These are phyloP conservation scores for Acmispon strigosus DNA, from an alignment of 306 rosid genomes.

Conservation along the genomic window DNA sequence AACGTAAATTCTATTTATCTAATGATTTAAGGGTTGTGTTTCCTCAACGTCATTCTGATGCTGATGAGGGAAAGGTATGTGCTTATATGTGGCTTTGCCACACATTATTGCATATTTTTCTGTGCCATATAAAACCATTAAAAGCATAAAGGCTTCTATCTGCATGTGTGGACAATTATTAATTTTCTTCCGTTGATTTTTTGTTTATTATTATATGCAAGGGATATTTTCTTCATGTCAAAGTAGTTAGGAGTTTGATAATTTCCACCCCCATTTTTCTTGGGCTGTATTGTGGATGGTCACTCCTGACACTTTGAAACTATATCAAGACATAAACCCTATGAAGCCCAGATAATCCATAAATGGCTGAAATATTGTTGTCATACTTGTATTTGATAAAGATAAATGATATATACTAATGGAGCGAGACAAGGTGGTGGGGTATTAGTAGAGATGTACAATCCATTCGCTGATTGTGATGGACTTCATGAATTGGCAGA, in stretches of 20 bases:
- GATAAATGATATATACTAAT: too few relatives aligned
- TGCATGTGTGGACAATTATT: neutral
- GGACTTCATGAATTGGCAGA: too few relatives aligned
- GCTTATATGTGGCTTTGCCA: neutral
- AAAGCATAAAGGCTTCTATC: neutral
- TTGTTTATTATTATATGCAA: neutral
- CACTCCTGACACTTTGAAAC: neutral
- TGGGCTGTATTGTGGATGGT: neutral
- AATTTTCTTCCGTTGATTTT: neutral
- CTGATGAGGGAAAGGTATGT: conserved; percentile 98
- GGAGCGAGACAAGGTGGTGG: too few relatives aligned
- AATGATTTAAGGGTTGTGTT: conserved; percentile 89
- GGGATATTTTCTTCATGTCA: conserved; percentile 3
- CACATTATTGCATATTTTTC: neutral
- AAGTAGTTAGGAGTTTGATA: neutral
- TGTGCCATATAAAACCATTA: neutral
- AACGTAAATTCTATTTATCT: conserved; percentile 81
- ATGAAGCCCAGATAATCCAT: too few relatives aligned
- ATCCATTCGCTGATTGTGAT: too few relatives aligned
- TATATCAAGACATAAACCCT: neutral
- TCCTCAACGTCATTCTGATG: conserved; percentile 94
- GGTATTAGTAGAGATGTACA: too few relatives aligned
- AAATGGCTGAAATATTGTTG: too few relatives aligned
- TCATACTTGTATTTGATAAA: too few relatives aligned
- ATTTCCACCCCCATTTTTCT: neutral